Percentiles rank a stretch among this genome's conserved stretches.
phyloP scores from a whole-genome alignment of 2,329 filamentous ascomycete genomes.

The Fusarium veterinarium region DNA sequence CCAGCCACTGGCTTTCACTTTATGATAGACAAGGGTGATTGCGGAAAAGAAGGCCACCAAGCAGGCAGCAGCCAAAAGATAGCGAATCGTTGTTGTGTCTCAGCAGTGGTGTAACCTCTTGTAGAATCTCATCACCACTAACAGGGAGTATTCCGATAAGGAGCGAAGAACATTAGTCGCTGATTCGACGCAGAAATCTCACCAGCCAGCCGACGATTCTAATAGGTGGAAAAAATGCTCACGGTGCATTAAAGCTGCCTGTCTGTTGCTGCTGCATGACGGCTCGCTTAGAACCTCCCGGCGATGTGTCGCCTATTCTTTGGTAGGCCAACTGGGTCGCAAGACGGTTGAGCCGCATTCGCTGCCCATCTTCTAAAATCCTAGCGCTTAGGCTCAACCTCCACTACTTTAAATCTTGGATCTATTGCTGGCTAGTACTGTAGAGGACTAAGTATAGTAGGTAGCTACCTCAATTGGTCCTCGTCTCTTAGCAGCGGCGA shows the following conservation, averaged over 20 bases:
- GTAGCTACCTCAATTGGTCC: fast-evolving
- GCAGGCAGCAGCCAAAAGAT: neutral
- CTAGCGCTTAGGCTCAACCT: neutral
- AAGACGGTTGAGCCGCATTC: neutral
- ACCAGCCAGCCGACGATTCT: fast-evolving
- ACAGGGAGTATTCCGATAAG: neutral
- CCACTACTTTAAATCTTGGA: neutral
- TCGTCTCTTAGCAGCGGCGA: neutral
- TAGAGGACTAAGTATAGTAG: neutral
- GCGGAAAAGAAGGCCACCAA: neutral
- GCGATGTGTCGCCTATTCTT: neutral
- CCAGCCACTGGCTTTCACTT: neutral
- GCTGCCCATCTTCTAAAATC: no score
- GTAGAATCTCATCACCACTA: neutral
- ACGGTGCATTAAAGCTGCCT: fast-evolving
- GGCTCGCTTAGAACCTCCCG: neutral
- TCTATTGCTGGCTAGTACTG: neutral
- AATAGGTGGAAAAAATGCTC: neutral
- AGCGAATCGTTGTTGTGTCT: fast-evolving
- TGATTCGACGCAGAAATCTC: neutral
- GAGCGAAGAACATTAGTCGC: neutral
- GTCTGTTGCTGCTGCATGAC: fast-evolving
- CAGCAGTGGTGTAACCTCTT: neutral
- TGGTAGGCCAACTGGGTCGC: neutral
- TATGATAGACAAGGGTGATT: fast-evolving